Conservation (phyloP, 352 stramenopile species). For the Pythium periplocum region DNA sequence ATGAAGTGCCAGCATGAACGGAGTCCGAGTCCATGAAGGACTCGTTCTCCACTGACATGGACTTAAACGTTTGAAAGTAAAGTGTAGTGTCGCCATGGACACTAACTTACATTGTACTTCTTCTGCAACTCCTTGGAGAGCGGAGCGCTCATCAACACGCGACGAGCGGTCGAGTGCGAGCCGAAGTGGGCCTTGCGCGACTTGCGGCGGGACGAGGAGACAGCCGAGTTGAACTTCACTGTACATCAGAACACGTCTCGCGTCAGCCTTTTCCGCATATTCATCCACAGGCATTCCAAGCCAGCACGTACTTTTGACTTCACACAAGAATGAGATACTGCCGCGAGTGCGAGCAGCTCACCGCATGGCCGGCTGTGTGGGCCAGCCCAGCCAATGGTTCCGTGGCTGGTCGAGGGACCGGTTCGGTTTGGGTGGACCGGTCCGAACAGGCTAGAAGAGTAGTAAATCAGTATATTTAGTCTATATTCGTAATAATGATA, state of each 20-base stretch:
- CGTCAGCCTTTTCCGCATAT: slow-evolving; percentile 1
- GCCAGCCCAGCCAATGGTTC: slow-evolving; percentile 23
- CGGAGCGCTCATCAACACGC: slow-evolving; percentile 97
- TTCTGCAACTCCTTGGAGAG: slow-evolving; percentile 99
- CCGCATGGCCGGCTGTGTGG: neutral
- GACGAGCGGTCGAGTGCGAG: slow-evolving; percentile 94
- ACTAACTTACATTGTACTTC: slow-evolving; percentile 98
- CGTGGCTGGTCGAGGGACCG: neutral
- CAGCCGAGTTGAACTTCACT: slow-evolving; percentile 94
- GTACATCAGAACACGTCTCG: slow-evolving; percentile 7
- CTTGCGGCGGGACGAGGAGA: slow-evolving; percentile 96
- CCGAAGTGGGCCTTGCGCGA: slow-evolving; percentile 99
- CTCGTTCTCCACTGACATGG: slow-evolving; percentile 60
- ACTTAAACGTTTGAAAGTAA: slow-evolving; percentile 87
- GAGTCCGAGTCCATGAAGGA: neutral
- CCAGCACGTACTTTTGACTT: slow-evolving; percentile 75
- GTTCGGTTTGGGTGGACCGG: too few relatives aligned
- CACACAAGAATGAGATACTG: slow-evolving; percentile 85
- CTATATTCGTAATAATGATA: too few relatives aligned
- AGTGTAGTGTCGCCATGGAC: slow-evolving; percentile 31
- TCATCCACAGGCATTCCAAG: too few relatives aligned
- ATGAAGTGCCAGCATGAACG: slow-evolving; percentile 81
- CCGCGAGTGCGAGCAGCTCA: too few relatives aligned
- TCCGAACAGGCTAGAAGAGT: too few relatives aligned
- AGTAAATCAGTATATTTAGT: too few relatives aligned